Evolutionary conservation across 2,329 filamentous ascomycete genomes (phyloP).

Genomic region (Diplodia intermedia): DNA sequence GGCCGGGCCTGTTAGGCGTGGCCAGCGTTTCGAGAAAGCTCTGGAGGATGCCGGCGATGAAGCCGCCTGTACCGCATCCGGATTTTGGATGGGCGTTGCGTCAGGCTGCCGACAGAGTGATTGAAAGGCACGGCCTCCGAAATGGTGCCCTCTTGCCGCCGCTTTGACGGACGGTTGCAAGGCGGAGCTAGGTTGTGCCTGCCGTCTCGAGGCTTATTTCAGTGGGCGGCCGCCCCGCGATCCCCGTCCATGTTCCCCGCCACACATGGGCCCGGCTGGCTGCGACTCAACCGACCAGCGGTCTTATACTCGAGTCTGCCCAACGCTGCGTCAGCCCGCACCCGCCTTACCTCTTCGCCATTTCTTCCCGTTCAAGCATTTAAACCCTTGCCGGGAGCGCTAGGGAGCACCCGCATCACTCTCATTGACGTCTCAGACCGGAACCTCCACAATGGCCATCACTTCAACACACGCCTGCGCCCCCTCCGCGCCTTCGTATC

Average conservation of each 20-base stretch:
- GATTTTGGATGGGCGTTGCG: conserved; percentile 17
- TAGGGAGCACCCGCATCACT: conserved; percentile 25
- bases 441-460: conserved; percentile 16
- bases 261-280: conserved; percentile 17
- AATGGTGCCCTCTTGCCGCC: conserved; percentile 17
- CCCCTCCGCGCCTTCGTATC: conserved; percentile 13
- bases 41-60: conserved; percentile 24
- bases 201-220: conserved; percentile 22
- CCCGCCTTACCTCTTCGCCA: not conserved
- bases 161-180: conserved; percentile 11
- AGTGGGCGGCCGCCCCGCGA: conserved; percentile 29
- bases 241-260: conserved; percentile 27
- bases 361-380: conserved; percentile 4
- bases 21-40: conserved; percentile 28
- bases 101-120: conserved; percentile 21
- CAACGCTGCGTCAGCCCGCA: conserved; percentile 15
- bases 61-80: conserved; percentile 28
- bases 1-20: conserved; percentile 6
- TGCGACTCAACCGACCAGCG: conserved; percentile 12
- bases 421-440: conserved; percentile 9
- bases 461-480: not conserved
- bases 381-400: conserved; percentile 24
- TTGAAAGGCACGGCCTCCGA: conserved; percentile 18
- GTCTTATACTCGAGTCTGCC: conserved; percentile 19
- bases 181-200: not conserved